Conservation (phyloP, 2,329 filamentous ascomycete genomes). For the Elsinoe batatas region DNA sequence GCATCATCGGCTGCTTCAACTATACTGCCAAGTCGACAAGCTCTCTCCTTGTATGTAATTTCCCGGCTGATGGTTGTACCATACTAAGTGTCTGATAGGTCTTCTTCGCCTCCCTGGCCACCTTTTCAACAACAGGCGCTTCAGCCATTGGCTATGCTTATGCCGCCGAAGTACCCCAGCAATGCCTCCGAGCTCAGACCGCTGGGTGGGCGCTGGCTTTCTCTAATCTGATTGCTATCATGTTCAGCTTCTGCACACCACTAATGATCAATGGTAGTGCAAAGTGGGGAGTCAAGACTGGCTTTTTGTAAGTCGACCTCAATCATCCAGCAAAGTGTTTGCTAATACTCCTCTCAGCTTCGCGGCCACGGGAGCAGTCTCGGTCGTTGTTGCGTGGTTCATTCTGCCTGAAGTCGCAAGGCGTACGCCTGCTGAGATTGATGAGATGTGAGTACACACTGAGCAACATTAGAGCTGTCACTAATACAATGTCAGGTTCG, state of each 20-base stretch:
- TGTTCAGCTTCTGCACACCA: constrained; percentile 39
- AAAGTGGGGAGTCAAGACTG: constrained; percentile 38
- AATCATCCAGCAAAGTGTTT: background rate
- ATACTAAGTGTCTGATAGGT: background rate
- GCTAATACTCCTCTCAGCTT: constrained; percentile 21
- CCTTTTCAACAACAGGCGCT: constrained; percentile 34
- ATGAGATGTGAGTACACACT: constrained; percentile 27
- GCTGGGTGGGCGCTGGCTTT: constrained; percentile 32
- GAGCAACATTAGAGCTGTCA: background rate
- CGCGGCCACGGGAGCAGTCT: constrained; percentile 26
- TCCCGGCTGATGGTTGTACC: background rate
- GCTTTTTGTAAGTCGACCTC: constrained; percentile 32
- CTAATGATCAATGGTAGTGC: constrained; percentile 34
- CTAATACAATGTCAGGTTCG: constrained; percentile 18
- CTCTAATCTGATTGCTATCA: constrained; percentile 34
- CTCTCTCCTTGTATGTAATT: constrained; percentile 28
- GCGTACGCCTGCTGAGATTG: constrained; percentile 27
- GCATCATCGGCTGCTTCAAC: constrained; percentile 34
- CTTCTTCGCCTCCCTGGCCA: constrained; percentile 35
- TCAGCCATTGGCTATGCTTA: constrained; percentile 37
- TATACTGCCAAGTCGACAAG: constrained; percentile 27
- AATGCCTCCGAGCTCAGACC: constrained; percentile 33
- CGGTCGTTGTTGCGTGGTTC: constrained; percentile 29
- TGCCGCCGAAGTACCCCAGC: constrained; percentile 33
- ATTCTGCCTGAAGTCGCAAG: constrained; percentile 29